A percentile compares a stretch with the other conserved stretches of the same genome.
These are phyloP conservation scores for Sugiyamaella boreocaroliniensis DNA, from an alignment of 805 yeast species.

Conservation along the genomic window DNA sequence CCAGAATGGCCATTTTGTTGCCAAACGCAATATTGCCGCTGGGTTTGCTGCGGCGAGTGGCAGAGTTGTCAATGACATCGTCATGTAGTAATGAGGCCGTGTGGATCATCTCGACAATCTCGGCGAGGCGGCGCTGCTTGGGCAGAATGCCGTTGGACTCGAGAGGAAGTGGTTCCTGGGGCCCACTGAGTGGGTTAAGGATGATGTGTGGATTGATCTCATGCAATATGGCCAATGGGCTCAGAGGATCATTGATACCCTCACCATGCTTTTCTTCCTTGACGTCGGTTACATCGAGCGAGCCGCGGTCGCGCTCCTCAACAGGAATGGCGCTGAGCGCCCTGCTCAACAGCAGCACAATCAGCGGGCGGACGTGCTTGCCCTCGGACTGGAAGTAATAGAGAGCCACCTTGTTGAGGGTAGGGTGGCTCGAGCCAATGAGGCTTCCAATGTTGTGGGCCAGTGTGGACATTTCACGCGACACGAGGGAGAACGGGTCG, in stretches of 20 bases:
- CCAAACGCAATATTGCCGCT: conserved; percentile 91
- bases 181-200: conserved; percentile 75
- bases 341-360: conserved; percentile 75
- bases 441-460: conserved; percentile 81
- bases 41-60: conserved; percentile 82
- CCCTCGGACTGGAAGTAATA: conserved; percentile 97
- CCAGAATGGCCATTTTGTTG: conserved; percentile 94
- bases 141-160: conserved; percentile 77
- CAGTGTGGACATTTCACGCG: conserved; percentile 84
- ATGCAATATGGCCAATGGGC: conserved; percentile 77
- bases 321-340: conserved; percentile 70
- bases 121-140: conserved; percentile 91
- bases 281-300: conserved; percentile 40
- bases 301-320: conserved; percentile 58
- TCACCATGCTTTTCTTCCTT: conserved; percentile 21
- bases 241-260: conserved; percentile 41
- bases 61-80: conserved; percentile 88
- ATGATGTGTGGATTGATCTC: conserved; percentile 81
- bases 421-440: conserved; percentile 91
- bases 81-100: conserved; percentile 94
- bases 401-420: conserved; percentile 82
- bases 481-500: conserved; percentile 87
- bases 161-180: conserved; percentile 64
- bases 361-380: conserved; percentile 86
- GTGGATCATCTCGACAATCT: conserved; percentile 97